Evolutionary conservation across 768 basidiomycete genomes (phyloP).

Genomic region (Rhizopogon rudus): DNA sequence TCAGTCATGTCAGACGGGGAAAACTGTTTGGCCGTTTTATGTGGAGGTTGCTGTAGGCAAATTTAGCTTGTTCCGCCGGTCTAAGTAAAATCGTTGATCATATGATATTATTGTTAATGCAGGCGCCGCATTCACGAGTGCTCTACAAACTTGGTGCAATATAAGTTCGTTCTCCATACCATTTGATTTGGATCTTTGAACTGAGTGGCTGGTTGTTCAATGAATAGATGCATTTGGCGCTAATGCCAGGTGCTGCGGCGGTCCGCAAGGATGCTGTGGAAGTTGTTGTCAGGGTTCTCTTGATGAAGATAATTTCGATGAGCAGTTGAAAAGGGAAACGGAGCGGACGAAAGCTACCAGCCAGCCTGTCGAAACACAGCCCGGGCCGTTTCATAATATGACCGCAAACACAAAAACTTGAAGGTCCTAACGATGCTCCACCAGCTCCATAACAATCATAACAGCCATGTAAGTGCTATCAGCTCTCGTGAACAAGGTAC

Average conservation of each 20-base stretch:
- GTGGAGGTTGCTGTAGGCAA: conserved; percentile 20
- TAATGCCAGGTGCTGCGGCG: conserved; percentile 18
- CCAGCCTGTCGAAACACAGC: conserved; percentile 17
- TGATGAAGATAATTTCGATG: conserved; percentile 24
- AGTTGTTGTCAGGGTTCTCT: conserved; percentile 24
- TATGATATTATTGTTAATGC: neutral
- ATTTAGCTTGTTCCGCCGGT: neutral
- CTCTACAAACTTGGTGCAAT: conserved; percentile 19
- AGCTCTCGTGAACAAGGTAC: neutral
- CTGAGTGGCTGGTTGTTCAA: neutral
- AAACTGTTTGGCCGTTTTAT: neutral
- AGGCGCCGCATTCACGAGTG: conserved; percentile 11
- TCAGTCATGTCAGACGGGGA: neutral
- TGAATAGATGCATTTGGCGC: conserved; percentile 19
- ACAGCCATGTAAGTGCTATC: neutral
- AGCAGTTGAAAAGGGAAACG: conserved; percentile 20
- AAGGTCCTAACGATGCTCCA: neutral
- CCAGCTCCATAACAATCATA: neutral
- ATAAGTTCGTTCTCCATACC: conserved; percentile 13
- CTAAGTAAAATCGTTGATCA: neutral
- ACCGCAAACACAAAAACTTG: neutral
- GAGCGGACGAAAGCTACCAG: conserved; percentile 11
- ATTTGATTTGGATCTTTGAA: neutral
- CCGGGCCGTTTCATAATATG: conserved; percentile 3
- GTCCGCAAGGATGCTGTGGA: conserved; percentile 22